A percentile compares a stretch with the other conserved stretches of the same genome.
phyloP scores from a whole-genome alignment of 2,329 filamentous ascomycete genomes.

The Clonostachys chloroleuca region DNA sequence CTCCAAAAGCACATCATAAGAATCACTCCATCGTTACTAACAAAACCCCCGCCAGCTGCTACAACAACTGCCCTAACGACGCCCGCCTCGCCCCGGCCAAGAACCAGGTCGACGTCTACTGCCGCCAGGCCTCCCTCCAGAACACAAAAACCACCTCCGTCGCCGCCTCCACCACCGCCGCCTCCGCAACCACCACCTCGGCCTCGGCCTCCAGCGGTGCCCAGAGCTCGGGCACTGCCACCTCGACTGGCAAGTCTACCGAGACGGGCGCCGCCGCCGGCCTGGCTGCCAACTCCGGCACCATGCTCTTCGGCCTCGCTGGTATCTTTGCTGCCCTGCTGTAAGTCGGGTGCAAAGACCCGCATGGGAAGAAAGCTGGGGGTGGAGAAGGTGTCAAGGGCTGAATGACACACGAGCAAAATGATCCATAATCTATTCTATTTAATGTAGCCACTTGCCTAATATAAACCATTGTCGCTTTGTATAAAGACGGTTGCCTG shows the following conservation, averaged over 20 bases:
- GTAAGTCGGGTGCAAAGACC: conserved; percentile 10
- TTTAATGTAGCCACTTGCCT: too few species aligned
- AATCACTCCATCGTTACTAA: not conserved
- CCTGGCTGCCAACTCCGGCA: conserved; percentile 22
- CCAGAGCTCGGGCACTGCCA: conserved; percentile 14
- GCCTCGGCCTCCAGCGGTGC: conserved; percentile 3
- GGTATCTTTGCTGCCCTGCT: conserved; percentile 29
- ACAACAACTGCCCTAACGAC: conserved; percentile 53
- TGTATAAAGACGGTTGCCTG: too few species aligned
- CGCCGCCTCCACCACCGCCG: conserved; percentile 11
- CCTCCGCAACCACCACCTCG: conserved; percentile 8
- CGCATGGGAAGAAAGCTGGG: too few species aligned
- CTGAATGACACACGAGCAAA: too few species aligned
- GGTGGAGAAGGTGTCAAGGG: too few species aligned
- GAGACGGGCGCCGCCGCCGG: conserved; percentile 15
- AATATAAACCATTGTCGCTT: too few species aligned
- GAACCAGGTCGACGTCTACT: conserved; percentile 35
- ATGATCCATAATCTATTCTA: too few species aligned
- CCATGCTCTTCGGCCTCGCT: conserved; percentile 27
- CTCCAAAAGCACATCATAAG: not conserved
- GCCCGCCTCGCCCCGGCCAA: conserved; percentile 22
- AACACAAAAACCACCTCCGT: conserved; percentile 27
- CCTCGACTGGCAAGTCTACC: conserved; percentile 8
- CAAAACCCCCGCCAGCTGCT: conserved; percentile 32
- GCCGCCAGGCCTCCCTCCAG: conserved; percentile 36